Evolutionary conservation across 2,329 filamentous ascomycete species (phyloP).

Genomic region (Iodosphaeria phyllophila): DNA sequence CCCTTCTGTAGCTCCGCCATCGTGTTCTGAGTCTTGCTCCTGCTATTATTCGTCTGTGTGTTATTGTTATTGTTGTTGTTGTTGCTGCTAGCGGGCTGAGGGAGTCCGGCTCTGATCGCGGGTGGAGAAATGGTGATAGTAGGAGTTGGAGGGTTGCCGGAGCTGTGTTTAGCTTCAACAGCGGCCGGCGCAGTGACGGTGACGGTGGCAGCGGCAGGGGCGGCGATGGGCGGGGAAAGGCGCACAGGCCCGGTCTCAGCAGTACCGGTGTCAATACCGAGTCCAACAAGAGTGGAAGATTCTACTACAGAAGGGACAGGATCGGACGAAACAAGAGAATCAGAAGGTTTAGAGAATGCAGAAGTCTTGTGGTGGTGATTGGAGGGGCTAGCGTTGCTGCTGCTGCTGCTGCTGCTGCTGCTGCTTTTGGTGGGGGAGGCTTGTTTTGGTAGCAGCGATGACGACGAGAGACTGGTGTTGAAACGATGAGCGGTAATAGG

Average conservation of each 20-base stretch:
- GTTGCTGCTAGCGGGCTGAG: too few relatives aligned
- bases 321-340: too few relatives aligned
- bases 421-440: constrained; percentile 10
- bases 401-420: constrained; percentile 8
- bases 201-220: constrained; percentile 6
- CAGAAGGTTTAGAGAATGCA: constrained; percentile 1
- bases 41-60: neutral
- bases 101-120: too few relatives aligned
- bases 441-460: constrained; percentile 1
- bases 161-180: too few relatives aligned
- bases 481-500: constrained; percentile 11
- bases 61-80: constrained; percentile 2
- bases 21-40: constrained; percentile 14
- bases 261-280: too few relatives aligned
- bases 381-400: constrained; percentile 10
- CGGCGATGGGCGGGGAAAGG: too few relatives aligned
- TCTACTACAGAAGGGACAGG: too few relatives aligned
- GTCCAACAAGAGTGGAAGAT: too few relatives aligned
- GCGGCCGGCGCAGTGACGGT: constrained; percentile 10
- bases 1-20: constrained; percentile 17
- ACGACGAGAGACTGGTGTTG: constrained; percentile 5
- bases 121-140: constrained; percentile 8
- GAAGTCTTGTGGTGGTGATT: constrained; percentile 3
- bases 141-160: constrained; percentile 11
- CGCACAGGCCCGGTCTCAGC: too few relatives aligned